phyloP scores from a whole-genome alignment of 2,329 filamentous ascomycete genomes.

The Claviceps sp. region DNA sequence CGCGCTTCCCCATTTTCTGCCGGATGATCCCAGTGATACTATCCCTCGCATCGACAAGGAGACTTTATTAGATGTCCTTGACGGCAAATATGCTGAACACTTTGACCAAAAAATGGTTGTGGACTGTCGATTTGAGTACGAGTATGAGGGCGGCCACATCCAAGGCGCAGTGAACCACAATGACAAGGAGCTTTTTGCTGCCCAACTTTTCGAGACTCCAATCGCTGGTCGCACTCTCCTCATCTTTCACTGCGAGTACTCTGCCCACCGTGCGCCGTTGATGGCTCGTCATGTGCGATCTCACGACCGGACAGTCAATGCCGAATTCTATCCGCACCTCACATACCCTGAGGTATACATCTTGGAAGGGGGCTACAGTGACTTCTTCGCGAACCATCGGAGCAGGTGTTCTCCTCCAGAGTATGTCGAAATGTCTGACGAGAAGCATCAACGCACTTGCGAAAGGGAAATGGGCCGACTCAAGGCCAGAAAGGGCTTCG shows the following conservation, averaged over 20 bases:
- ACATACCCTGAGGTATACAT: slow-evolving; percentile 98
- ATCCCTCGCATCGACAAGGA: slow-evolving; percentile 75
- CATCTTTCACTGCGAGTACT: slow-evolving; percentile 97
- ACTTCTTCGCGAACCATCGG: slow-evolving; percentile 72
- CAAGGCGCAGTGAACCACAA: slow-evolving; percentile 90
- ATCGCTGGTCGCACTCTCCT: slow-evolving; percentile 63
- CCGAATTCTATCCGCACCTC: slow-evolving; percentile 72
- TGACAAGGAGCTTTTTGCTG: slow-evolving; percentile 77
- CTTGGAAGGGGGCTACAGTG: slow-evolving; percentile 88
- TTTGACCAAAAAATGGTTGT: slow-evolving; percentile 79
- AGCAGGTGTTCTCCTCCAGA: slow-evolving; percentile 81
- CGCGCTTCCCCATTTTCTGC: slow-evolving; percentile 70
- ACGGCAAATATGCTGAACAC: slow-evolving; percentile 63
- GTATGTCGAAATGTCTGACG: slow-evolving; percentile 92
- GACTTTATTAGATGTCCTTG: slow-evolving; percentile 75
- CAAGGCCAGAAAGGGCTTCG: slow-evolving; percentile 75
- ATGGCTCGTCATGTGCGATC: slow-evolving; percentile 92
- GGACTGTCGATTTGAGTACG: slow-evolving; percentile 97
- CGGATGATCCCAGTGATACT: slow-evolving; percentile 68
- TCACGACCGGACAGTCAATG: slow-evolving; percentile 74
- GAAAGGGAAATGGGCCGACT: slow-evolving; percentile 91
- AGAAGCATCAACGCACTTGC: slow-evolving; percentile 83
- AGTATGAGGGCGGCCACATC: slow-evolving; percentile 94
- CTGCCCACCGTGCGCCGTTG: slow-evolving; percentile 84
- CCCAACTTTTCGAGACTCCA: slow-evolving; percentile 59